Evolutionary conservation across 495 filamentous ascomycete species (phyloP).

Genomic region (Trichoderma virens): DNA sequence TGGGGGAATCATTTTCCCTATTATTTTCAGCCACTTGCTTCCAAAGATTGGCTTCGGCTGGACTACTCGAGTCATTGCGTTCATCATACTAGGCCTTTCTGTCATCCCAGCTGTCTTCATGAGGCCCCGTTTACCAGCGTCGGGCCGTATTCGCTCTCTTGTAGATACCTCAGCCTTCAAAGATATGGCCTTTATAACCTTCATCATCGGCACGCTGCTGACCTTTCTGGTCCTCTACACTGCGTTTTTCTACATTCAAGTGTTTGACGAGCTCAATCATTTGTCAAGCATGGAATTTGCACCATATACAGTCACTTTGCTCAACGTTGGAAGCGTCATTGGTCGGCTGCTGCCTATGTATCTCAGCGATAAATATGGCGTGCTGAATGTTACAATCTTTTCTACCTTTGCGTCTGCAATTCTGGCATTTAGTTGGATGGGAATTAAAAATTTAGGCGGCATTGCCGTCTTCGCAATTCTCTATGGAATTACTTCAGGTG

Average conservation of each 20-base stretch:
- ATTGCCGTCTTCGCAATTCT: slow-evolving; percentile 56
- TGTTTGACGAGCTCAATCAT: slow-evolving; percentile 41
- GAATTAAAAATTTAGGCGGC: slow-evolving; percentile 44
- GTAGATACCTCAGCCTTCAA: slow-evolving; percentile 13
- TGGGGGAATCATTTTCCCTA: slow-evolving; percentile 59
- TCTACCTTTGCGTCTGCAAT: slow-evolving; percentile 44
- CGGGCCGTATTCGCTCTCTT: background rate
- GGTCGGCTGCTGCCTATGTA: slow-evolving; percentile 56
- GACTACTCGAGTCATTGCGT: slow-evolving; percentile 57
- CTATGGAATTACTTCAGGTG: slow-evolving; percentile 64
- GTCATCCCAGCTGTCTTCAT: slow-evolving; percentile 49
- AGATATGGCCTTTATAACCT: slow-evolving; percentile 13
- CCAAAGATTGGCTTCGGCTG: slow-evolving; percentile 54
- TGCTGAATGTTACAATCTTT: slow-evolving; percentile 50
- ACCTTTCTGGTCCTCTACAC: slow-evolving; percentile 24
- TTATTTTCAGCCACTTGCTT: slow-evolving; percentile 50
- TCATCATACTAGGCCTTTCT: slow-evolving; percentile 46
- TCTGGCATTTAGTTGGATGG: slow-evolving; percentile 52
- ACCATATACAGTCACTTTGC: slow-evolving; percentile 58
- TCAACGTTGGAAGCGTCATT: slow-evolving; percentile 54
- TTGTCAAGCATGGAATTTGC: slow-evolving; percentile 48
- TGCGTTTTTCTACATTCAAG: slow-evolving; percentile 55
- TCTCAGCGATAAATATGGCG: slow-evolving; percentile 52
- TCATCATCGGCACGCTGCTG: slow-evolving; percentile 13
- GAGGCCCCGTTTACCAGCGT: slow-evolving; percentile 29